A percentile compares a stretch with the other conserved stretches of the same genome.
Evolutionary conservation across 805 yeast species (phyloP).

Genomic region (Metschnikowia anglica): DNA sequence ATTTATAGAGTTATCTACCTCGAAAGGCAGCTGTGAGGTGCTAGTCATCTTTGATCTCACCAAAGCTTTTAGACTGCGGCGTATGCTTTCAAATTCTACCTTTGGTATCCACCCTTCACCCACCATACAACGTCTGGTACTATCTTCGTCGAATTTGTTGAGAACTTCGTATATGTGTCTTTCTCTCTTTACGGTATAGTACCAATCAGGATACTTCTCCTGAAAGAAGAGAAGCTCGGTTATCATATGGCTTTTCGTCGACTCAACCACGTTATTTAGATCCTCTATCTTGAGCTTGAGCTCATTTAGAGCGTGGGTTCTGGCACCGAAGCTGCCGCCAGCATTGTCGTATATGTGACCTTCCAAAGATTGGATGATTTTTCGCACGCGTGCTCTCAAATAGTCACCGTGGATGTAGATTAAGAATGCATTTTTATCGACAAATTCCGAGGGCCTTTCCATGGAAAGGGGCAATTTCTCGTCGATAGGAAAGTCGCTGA

Average conservation of each 20-base stretch:
- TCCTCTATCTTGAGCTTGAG: slow-evolving; percentile 32
- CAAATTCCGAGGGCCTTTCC: slow-evolving; percentile 35
- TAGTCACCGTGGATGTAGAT: slow-evolving; percentile 88
- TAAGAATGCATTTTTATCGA: slow-evolving; percentile 79
- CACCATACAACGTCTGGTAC: slow-evolving; percentile 76
- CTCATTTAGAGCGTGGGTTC: slow-evolving; percentile 32
- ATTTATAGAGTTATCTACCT: slow-evolving; percentile 13
- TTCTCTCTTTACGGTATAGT: slow-evolving; percentile 58
- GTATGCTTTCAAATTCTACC: slow-evolving; percentile 42
- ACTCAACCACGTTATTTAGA: slow-evolving; percentile 34
- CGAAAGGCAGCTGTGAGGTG: slow-evolving; percentile 6
- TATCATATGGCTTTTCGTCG: slow-evolving; percentile 31
- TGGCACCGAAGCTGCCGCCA: slow-evolving; percentile 35
- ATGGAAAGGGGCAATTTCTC: slow-evolving; percentile 47
- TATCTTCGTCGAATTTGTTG: slow-evolving; percentile 78
- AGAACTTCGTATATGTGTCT: slow-evolving; percentile 76
- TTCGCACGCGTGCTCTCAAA: slow-evolving; percentile 67
- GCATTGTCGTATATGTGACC: slow-evolving; percentile 68
- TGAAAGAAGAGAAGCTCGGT: slow-evolving; percentile 80
- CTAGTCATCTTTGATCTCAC: slow-evolving; percentile 36
- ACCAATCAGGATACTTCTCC: slow-evolving; percentile 61
- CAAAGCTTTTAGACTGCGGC: slow-evolving; percentile 41
- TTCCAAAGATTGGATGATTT: slow-evolving; percentile 87
- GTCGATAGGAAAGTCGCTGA: slow-evolving; percentile 71
- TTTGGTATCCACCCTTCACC: slow-evolving; percentile 98